Evolutionary conservation across 352 stramenopile species (phyloP).

Genomic region (Globisporangium recalcitrans): DNA sequence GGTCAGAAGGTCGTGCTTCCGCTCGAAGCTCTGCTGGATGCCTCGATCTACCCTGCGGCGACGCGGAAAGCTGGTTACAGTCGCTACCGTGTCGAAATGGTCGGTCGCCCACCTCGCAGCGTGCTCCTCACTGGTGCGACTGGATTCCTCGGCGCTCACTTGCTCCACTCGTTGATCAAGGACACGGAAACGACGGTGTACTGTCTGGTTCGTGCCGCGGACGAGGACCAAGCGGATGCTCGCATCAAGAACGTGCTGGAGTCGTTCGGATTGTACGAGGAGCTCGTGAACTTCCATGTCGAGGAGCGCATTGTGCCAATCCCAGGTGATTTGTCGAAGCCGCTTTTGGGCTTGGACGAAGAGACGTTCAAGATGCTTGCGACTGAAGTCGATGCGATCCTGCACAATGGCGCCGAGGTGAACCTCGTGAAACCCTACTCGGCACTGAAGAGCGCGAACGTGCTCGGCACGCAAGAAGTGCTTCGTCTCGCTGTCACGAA

Average conservation of each 20-base stretch:
- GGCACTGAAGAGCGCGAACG: constrained; percentile 83
- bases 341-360: constrained; percentile 75
- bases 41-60: constrained; percentile 64
- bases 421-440: constrained; percentile 91
- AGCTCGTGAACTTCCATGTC: constrained; percentile 47
- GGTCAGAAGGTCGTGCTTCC: constrained; percentile 52
- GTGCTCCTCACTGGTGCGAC: constrained; percentile 90
- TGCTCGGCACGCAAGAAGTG: constrained; percentile 87
- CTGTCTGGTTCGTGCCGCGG: constrained; percentile 69
- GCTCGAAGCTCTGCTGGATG: constrained; percentile 59
- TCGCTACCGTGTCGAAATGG: constrained; percentile 78
- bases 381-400: constrained; percentile 84
- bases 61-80: constrained; percentile 72
- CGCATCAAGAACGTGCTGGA: constrained; percentile 58
- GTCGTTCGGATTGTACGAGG: constrained; percentile 46
- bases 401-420: constrained; percentile 91
- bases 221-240: constrained; percentile 41
- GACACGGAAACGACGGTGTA: constrained; percentile 69
- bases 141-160: constrained; percentile 84
- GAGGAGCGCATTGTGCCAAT: constrained; percentile 66
- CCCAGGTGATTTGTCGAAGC: constrained; percentile 74
- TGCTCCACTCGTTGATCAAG: constrained; percentile 79
- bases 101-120: constrained; percentile 57
- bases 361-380: constrained; percentile 84
- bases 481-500: constrained; percentile 84